Evolutionary conservation across 2,329 filamentous ascomycete species (phyloP), one percentile per base, ranked within the genome.

Genomic region (Fusarium succisae): DNA sequence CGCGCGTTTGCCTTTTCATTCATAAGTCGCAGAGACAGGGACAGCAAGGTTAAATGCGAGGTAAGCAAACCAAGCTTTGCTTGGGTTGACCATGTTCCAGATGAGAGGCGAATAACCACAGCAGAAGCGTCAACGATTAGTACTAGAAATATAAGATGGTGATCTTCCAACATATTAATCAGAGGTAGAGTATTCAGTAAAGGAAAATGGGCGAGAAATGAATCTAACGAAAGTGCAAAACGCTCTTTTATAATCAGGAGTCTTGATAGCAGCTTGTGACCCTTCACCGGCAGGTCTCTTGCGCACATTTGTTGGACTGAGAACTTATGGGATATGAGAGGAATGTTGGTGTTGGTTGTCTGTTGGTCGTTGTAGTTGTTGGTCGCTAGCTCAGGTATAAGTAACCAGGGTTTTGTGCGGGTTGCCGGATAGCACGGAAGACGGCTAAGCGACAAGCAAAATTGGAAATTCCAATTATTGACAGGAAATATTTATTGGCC

Each of bases 401-500:
- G 11, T 45, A 45, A 26, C 55, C 26, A 37, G n/a, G 43, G 30
- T 22, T n/a, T 35, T 12, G n/a, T 58, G 32, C 43, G 11, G 18
- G 41, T 13, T 12, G 12, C 28, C 55, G 39, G 55, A 58, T 58
- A 11, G 11, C n/a, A 26, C 43, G 43, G 43, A 45, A 45, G 11
- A 13, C 1, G 15, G 43, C n/a, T 12, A 13, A 0, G n/a, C 43
- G 24, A 17, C 5, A 43, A 43, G 41, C 14, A 17, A 43, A 43
- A 43, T 14, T 43, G 13, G 6, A 10, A 9, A 39, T 12, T 9
- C 4, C 8, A 43, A 6, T 0, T 8, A n/a, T 44, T 18, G 4
- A 5, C 43, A 13, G 15, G 7, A 8, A 8, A 2, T 18, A 44
- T 8, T 6, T 4, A 12, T 10, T 7, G 2, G 3, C 0, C 4